Percentiles rank a stretch among this genome's conserved stretches.
Evolutionary conservation across 129 eudicot genomes (phyloP).

Genomic region (Artemisia annua): DNA sequence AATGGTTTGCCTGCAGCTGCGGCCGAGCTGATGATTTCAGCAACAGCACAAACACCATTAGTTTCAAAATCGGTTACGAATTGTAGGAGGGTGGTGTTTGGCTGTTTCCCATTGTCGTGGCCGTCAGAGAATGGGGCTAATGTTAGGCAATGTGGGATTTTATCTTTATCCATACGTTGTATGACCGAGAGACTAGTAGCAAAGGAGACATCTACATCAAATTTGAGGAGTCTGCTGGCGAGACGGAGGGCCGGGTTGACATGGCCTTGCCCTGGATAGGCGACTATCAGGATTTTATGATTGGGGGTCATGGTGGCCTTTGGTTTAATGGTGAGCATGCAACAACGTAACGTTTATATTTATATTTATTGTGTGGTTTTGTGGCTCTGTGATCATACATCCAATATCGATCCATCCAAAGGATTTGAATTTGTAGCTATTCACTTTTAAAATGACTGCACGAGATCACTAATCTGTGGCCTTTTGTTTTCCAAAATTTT

Average conservation of each 20-base stretch:
- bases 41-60: background rate
- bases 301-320: background rate
- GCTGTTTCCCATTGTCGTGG: slow-evolving; percentile 8
- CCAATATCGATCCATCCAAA: no score
- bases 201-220: slow-evolving; percentile 41
- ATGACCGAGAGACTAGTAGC: slow-evolving; percentile 30
- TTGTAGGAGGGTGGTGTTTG: background rate
- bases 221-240: slow-evolving; percentile 39
- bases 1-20: slow-evolving; percentile 16
- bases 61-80: background rate
- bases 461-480: no score
- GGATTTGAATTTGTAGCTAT: no score
- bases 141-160: background rate
- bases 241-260: slow-evolving; percentile 53
- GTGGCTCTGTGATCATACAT: no score
- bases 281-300: background rate
- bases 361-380: no score
- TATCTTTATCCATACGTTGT: background rate
- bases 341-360: no score
- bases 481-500: no score
- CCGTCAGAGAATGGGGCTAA: slow-evolving; percentile 11
- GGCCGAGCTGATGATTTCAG: slow-evolving; percentile 1
- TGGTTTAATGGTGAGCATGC: no score
- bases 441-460: no score
- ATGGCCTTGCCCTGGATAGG: slow-evolving; percentile 33